Percentiles rank a stretch among this genome's conserved stretches.
Conservation (phyloP, 1,284 basidiomycete genomes). For the Vanrija pseudolonga region DNA sequence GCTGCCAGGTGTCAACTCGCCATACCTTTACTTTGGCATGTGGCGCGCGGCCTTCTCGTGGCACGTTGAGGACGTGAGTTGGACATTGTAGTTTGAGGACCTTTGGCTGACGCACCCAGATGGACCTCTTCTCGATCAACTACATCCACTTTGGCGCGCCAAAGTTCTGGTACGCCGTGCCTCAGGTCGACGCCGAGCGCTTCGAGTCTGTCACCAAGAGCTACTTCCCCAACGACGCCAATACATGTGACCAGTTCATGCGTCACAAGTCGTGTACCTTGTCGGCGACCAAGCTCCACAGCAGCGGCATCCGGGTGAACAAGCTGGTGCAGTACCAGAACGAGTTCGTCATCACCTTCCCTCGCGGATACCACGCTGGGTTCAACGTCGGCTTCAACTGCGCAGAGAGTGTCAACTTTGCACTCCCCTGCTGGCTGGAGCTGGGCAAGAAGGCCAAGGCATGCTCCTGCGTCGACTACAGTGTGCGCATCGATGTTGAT, state of each 20-base stretch:
- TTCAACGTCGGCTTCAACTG: conserved; percentile 98
- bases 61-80: conserved; percentile 78
- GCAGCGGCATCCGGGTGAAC: conserved; percentile 79
- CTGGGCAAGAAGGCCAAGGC: conserved; percentile 75
- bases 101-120: conserved; percentile 49
- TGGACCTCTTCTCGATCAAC: conserved; percentile 98
- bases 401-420: conserved; percentile 97
- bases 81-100: no score
- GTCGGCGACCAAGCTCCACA: conserved; percentile 76
- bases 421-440: conserved; percentile 90
- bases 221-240: conserved; percentile 80
- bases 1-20: conserved; percentile 92
- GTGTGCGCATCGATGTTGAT: conserved; percentile 88
- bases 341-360: conserved; percentile 95
- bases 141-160: conserved; percentile 98
- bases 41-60: conserved; percentile 98
- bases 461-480: conserved; percentile 78
- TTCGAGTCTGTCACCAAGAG: conserved; percentile 64
- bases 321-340: conserved; percentile 82
- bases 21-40: conserved; percentile 98
- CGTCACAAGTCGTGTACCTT: conserved; percentile 96
- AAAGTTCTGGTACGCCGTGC: conserved; percentile 93
- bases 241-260: conserved; percentile 85
- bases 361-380: conserved; percentile 89
- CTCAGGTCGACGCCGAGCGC: conserved; percentile 71